Percentiles rank a stretch among this genome's conserved stretches.
These are phyloP conservation scores for Lineolata rhizophorae DNA, from an alignment of 495 filamentous ascomycete genomes.

Conservation along the genomic window DNA sequence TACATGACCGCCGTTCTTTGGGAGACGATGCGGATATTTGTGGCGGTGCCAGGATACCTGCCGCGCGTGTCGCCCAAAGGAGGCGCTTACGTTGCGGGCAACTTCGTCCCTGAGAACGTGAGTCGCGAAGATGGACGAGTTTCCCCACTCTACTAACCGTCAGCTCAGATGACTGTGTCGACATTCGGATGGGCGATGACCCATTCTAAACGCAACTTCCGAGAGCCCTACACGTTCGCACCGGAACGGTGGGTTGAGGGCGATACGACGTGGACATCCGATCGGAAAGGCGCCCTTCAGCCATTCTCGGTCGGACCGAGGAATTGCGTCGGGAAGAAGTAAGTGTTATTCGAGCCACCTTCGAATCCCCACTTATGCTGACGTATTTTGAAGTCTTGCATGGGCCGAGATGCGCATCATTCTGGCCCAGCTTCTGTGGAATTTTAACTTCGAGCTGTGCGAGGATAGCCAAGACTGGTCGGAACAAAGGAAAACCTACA, in stretches of 20 bases:
- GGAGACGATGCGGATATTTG: background rate
- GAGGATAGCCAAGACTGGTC: background rate
- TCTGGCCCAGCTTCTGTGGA: constrained; percentile 6
- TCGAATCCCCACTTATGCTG: constrained; percentile 1
- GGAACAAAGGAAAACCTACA: too few species aligned
- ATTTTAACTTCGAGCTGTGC: constrained; percentile 7
- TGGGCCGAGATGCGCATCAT: constrained; percentile 14
- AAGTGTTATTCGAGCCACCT: background rate
- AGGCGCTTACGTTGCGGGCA: background rate
- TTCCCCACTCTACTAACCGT: too few species aligned
- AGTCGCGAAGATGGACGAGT: too few species aligned
- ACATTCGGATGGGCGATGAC: background rate
- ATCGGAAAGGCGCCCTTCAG: background rate
- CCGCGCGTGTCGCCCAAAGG: background rate
- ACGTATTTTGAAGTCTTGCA: constrained; percentile 8
- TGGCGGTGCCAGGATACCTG: background rate
- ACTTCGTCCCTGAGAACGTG: too few species aligned
- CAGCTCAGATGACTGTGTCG: background rate
- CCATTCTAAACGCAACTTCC: background rate
- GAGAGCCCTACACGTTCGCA: background rate
- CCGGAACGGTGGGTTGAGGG: constrained; percentile 1
- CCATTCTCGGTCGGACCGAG: constrained; percentile 1
- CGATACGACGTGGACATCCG: background rate
- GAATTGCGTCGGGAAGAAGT: background rate
- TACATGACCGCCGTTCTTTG: background rate